Evolutionary conservation across 2,329 filamentous ascomycete species (phyloP), one percentile per base, ranked within the genome.

Genomic region (Parascedosporium putredinis): DNA sequence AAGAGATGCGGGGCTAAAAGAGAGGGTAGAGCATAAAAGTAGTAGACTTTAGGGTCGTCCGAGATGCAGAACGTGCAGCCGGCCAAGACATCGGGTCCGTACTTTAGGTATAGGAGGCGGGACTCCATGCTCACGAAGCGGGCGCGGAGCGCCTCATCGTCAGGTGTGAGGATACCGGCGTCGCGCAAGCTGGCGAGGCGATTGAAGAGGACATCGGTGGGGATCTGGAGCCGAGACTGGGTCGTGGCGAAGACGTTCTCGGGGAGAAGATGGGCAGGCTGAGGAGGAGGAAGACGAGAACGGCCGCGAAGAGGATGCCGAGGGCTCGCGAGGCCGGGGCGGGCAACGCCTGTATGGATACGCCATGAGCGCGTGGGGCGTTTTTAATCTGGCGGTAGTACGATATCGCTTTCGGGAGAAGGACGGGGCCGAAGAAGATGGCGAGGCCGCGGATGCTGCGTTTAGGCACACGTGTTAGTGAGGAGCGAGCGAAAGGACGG

Each of bases 171-270:
- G 8, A 57, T 55, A 36, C 58, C 57, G 31, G 56, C 56, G 0
- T 75, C 69, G 0, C 83, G 76, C 1, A 83, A 60, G 2, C 73
- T 64, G 3, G 74, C 66, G 8, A 97, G 75, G 14, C 91, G 86
- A 52, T 77, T 80, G 66, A 95, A 93, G 53, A 97, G 75, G 29
- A 94, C 83, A 60, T 91, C 86, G 38, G 79, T 83, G n/a, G 88
- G 83, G 38, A 86, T 91, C 59, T 89, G 86, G 16, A 97, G 79
- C 29, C 90, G 86, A 47, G 88, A 93, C 51, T 81, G 74, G 1
- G 91, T 96, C 16, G 72, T 65, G 25, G 66, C 61, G 73, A 97
- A 95, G 64, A 97, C 71, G 67, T 96, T 96, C 62, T 88, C 81
- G 86, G 84, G 5, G 78, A 71, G 60, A 88, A 82, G 52, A 68